These are phyloP conservation scores for Falciphora oryzae DNA, from an alignment of 2,329 filamentous ascomycete genomes.

Conservation along the genomic window DNA sequence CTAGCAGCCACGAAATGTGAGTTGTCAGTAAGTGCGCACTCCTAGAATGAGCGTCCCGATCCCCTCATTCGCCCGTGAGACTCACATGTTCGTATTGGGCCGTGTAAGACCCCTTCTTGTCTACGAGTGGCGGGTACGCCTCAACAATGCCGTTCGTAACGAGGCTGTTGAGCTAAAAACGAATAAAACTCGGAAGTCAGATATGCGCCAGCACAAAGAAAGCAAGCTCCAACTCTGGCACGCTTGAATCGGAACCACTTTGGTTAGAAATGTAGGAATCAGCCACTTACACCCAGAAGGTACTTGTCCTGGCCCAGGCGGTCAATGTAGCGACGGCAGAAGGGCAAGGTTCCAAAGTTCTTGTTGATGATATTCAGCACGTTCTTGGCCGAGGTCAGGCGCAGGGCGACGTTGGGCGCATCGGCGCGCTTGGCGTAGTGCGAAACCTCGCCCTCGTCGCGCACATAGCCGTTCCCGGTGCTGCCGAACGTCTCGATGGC, in stretches of 20 bases:
- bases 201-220: neutral
- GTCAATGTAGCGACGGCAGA: constrained; percentile 85
- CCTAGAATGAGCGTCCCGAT: neutral
- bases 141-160: constrained; percentile 81
- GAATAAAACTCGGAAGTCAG: neutral
- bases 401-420: constrained; percentile 68
- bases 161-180: constrained; percentile 71
- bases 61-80: constrained; percentile 19
- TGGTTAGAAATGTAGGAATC: neutral
- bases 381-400: constrained; percentile 76
- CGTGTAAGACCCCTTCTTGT: constrained; percentile 91
- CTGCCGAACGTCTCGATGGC: constrained; percentile 95
- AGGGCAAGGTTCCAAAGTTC: constrained; percentile 91
- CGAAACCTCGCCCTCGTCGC: constrained; percentile 83
- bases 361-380: constrained; percentile 87
- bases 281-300: constrained; percentile 65
- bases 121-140: constrained; percentile 81
- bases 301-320: constrained; percentile 94
- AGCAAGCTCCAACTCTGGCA: neutral
- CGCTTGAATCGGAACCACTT: neutral
- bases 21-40: constrained; percentile 11
- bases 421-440: constrained; percentile 77
- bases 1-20: constrained; percentile 31
- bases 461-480: constrained; percentile 82
- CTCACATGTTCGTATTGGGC: constrained; percentile 92